These are phyloP conservation scores for Gossypium schwendimanii DNA, from an alignment of 441 rosid genomes.

Conservation along the genomic window DNA sequence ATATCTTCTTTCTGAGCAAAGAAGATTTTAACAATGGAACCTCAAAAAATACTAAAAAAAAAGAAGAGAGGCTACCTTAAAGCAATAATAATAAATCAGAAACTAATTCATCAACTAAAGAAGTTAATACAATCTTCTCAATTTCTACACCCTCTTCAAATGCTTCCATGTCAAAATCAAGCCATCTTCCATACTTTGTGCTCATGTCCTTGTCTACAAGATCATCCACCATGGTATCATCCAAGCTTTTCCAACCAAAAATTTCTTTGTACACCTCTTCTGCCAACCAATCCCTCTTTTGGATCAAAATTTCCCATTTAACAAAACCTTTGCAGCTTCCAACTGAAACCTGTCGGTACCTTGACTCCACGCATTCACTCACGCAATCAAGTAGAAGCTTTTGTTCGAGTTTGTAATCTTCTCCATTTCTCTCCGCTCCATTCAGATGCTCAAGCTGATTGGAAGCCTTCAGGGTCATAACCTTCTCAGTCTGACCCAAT, in stretches of 20 bases:
- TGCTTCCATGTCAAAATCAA: slow-evolving; percentile 51
- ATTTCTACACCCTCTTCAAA: slow-evolving; percentile 59
- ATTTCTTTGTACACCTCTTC: slow-evolving; percentile 53
- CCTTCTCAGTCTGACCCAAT: slow-evolving; percentile 24
- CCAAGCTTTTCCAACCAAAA: slow-evolving; percentile 40
- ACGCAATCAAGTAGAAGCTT: slow-evolving; percentile 55
- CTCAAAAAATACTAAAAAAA: neutral
- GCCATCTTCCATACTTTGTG: slow-evolving; percentile 54
- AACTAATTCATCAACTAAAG: slow-evolving; percentile 67
- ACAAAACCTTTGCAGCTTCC: slow-evolving; percentile 45
- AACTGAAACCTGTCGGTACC: slow-evolving; percentile 24
- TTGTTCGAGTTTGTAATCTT: slow-evolving; percentile 32
- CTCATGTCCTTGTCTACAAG: slow-evolving; percentile 78
- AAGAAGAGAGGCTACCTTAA: neutral
- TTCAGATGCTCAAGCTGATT: slow-evolving; percentile 33
- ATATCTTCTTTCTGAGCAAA: neutral
- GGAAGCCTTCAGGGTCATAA: slow-evolving; percentile 27
- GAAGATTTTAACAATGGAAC: neutral
- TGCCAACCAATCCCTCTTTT: slow-evolving; percentile 39
- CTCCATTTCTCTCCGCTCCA: slow-evolving; percentile 24
- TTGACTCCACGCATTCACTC: slow-evolving; percentile 40
- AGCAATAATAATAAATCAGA: slow-evolving; percentile 39
- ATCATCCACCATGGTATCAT: slow-evolving; percentile 68
- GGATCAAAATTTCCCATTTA: slow-evolving; percentile 25
- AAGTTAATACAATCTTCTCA: slow-evolving; percentile 51